Evolutionary conservation across 2,329 filamentous ascomycete species (phyloP).

Genomic region (Fusarium sp.): DNA sequence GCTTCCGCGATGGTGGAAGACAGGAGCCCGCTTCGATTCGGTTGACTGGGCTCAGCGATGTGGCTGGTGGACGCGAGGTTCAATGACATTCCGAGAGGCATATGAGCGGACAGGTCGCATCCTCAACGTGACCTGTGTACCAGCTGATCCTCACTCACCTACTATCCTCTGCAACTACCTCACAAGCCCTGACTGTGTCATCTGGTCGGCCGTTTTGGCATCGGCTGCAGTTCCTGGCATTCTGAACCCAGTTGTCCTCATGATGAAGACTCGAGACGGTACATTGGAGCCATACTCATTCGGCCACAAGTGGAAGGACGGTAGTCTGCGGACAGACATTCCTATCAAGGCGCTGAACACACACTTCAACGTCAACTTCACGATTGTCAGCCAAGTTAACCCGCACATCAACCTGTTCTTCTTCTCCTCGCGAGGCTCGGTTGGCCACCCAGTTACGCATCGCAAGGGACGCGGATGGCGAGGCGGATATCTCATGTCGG

Average conservation of each 20-base stretch:
- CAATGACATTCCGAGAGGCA: constrained; percentile 93
- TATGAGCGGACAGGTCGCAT: constrained; percentile 94
- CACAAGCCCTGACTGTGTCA: constrained; percentile 94
- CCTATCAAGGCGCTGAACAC: constrained; percentile 93
- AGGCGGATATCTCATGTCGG: constrained; percentile 92
- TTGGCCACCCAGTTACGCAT: constrained; percentile 93
- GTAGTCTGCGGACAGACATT: constrained; percentile 92
- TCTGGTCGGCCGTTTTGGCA: constrained; percentile 96
- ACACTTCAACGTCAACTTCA: constrained; percentile 99
- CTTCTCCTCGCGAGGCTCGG: constrained; percentile 92
- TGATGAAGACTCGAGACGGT: constrained; percentile 85
- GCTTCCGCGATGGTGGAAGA: constrained; percentile 87
- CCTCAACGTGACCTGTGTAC: constrained; percentile 94
- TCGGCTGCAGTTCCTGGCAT: constrained; percentile 97
- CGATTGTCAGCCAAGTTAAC: constrained; percentile 89
- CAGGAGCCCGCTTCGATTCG: constrained; percentile 93
- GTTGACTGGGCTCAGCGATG: constrained; percentile 88
- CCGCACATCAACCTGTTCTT: constrained; percentile 99
- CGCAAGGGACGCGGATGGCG: constrained; percentile 94
- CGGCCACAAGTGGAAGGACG: constrained; percentile 99
- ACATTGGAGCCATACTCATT: constrained; percentile 90
- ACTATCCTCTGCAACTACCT: constrained; percentile 95
- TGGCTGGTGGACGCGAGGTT: constrained; percentile 91
- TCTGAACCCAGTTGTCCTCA: constrained; percentile 91
- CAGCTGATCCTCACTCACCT: constrained; percentile 92